Evolutionary conservation across 306 rosid species (phyloP).

Genomic region (Elaeagnus macrophylla): DNA sequence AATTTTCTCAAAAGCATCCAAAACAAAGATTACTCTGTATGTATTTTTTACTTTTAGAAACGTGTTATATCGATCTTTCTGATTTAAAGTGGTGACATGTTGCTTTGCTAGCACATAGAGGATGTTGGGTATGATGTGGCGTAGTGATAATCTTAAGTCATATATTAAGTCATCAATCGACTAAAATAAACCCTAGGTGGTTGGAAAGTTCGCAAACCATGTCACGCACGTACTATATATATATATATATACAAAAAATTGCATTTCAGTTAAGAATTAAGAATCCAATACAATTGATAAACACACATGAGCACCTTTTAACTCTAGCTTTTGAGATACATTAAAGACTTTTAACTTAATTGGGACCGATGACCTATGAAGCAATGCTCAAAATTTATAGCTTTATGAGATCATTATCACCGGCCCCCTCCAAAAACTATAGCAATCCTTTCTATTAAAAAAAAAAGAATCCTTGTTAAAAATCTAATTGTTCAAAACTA

Average conservation of each 20-base stretch:
- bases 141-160: slow-evolving; percentile 35
- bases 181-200: slow-evolving; percentile 20
- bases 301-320: slow-evolving; percentile 19
- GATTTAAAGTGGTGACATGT: neutral
- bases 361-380: too few relatives aligned
- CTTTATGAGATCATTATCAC: too few relatives aligned
- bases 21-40: slow-evolving; percentile 20
- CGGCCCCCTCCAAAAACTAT: too few relatives aligned
- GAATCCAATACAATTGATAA: slow-evolving; percentile 13
- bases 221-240: slow-evolving; percentile 16
- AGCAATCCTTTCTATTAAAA: too few relatives aligned
- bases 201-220: slow-evolving; percentile 26
- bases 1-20: slow-evolving; percentile 4
- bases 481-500: too few relatives aligned
- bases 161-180: slow-evolving; percentile 24
- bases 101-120: neutral
- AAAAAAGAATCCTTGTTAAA: too few relatives aligned
- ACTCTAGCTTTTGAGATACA: neutral
- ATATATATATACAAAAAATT: neutral
- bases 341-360: neutral
- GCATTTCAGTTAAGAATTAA: slow-evolving; percentile 6
- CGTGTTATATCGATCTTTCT: slow-evolving; percentile 21
- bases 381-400: too few relatives aligned
- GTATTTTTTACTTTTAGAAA: slow-evolving; percentile 17
- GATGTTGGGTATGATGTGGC: slow-evolving; percentile 19